Evolutionary conservation across 306 rosid species (phyloP), one percentile per base, ranked within the genome.

Genomic region (Echinosophora koreensis): DNA sequence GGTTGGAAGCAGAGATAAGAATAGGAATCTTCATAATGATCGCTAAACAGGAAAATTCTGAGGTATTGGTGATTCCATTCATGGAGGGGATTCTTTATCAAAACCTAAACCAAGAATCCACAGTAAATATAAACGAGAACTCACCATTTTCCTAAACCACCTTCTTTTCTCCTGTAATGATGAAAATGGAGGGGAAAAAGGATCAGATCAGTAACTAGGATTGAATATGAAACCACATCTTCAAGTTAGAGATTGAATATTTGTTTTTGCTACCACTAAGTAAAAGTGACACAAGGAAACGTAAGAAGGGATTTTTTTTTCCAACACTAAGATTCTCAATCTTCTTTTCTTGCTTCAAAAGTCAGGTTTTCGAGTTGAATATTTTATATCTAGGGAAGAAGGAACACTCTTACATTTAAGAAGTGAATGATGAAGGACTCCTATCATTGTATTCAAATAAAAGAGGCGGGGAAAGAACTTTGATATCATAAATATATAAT

Each of bases 141-240:
- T 85, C 72, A 90, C 96, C 75, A 28, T 41, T 51, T 66, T 63
- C 80, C 82, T 88, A 77, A 88, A 87, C 93, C 96, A 88, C 54
- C n/a, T 82, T 39, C 89, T 82, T 80, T 58, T 90, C 10, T 84
- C 91, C 93, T 90, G 93, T 83, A 85, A 78, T 62, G 64, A 68
- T 44, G 35, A 77, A 76, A 66, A 30, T 32, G 15, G 42, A 47
- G 12, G 39, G 32, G 35, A 22, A 68, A 28, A 22, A 55, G 61
- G 64, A 34, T 82, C 66, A 76, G 64, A 70, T 63, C 34, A 66
- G 35, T 32, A 50, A 52, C 16, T 65, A 17, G 51, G 65, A 18
- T 68, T 75, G 56, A 11, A 69, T 12, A 15, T 16, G 66, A 81
- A 72, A 56, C 46, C 32, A 37, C 70, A 8, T 16, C 15, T 60